Conservation (phyloP, 2,329 filamentous ascomycete genomes). For the Chaetomium olivaceum region DNA sequence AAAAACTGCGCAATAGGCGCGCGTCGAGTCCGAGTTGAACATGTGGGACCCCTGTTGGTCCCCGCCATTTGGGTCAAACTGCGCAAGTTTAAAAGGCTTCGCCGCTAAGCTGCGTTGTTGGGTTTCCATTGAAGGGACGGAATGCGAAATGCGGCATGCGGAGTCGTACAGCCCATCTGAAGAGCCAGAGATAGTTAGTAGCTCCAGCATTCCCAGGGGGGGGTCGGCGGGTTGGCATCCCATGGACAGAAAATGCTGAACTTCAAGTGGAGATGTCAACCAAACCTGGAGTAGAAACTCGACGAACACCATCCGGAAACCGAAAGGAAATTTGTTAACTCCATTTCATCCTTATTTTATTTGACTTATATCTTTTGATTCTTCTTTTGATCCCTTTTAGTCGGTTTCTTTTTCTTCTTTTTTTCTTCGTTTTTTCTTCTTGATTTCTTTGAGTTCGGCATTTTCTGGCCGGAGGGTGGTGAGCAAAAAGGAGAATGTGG, state of each 20-base stretch:
- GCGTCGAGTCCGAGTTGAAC: neutral
- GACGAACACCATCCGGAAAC: no score
- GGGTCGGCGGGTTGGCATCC: neutral
- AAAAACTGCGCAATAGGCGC: neutral
- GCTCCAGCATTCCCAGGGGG: no score
- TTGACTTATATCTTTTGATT: no score
- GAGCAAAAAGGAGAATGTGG: neutral
- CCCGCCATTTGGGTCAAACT: neutral
- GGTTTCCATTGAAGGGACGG: neutral
- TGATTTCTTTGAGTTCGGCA: neutral
- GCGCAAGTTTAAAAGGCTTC: neutral
- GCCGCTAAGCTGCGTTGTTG: constrained; percentile 2
- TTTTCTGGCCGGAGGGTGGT: neutral
- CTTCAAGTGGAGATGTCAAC: no score
- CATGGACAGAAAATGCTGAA: no score
- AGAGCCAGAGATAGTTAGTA: neutral
- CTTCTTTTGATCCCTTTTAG: no score
- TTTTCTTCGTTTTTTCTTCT: no score
- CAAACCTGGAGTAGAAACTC: no score
- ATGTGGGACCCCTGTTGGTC: neutral
- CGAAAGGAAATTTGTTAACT: no score
- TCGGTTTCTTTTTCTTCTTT: no score
- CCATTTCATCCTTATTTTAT: no score
- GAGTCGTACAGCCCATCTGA: neutral
- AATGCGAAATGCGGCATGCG: neutral